Evolutionary conservation across 1,284 basidiomycete genomes (phyloP), one percentile per base, ranked within the genome.

Genomic region (Heterobasidion irregulare): DNA sequence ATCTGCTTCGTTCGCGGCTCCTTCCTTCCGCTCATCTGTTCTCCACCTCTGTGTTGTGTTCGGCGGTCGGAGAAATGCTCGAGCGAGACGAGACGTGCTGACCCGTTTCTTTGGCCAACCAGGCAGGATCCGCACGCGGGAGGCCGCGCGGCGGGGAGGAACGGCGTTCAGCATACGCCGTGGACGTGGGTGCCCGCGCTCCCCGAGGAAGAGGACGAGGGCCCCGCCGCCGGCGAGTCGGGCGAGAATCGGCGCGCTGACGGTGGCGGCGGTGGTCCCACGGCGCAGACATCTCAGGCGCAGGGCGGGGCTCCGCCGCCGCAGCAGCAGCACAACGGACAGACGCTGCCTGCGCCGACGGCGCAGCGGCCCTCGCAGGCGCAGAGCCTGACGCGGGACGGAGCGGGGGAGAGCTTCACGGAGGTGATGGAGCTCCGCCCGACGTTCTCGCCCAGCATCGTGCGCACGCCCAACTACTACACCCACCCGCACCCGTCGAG

Each of bases 381-480:
- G 56, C 34, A 59, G 47, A 61, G 62, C n/a, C 57, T 18, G 47
- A 19, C 49, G 8, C 47, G 47, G n/a, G 26, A 26, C 26, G 56
- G 64, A 35, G 63, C 63, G 45, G 63, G 65, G 0, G 69, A 73
- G 36, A 66, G 69, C 0, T 84, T 76, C 61, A 82, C 76, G 0
- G 63, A 75, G 8, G 72, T 68, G 52, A 70, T 65, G 18, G 75
- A 80, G 18, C 75, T 87, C 13, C 76, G 80, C 48, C 73, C 83
- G 0, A 87, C 86, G 0, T 88, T 88, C 62, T 82, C 83, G 2
- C 64, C 78, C 16, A 79, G 71, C 48, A 83, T 86, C 64, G 72
- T 88, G 26, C 81, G 85, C 48, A 84, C 80, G 2, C 86, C 86
- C 6, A 71, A 75, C 9, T 75, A 83, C 64, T 84, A 83, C 57